Conservation (phyloP, 78 protist species). For the Dictyostelium citrinum region DNA sequence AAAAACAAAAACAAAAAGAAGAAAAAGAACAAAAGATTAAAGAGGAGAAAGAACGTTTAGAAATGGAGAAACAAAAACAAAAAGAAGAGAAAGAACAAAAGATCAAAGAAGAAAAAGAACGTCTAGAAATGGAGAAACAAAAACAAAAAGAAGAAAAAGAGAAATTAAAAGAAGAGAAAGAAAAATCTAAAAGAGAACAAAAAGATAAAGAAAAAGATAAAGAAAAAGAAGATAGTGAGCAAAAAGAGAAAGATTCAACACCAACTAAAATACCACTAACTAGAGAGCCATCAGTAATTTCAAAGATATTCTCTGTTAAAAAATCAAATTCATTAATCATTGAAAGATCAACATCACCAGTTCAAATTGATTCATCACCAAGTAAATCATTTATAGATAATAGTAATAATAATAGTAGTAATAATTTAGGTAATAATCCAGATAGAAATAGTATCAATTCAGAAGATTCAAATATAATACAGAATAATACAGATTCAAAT, state of each 20-base stretch:
- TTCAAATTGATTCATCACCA: background rate
- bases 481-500: background rate
- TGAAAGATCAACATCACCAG: slow-evolving; percentile 23
- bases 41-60: background rate
- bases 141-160: background rate
- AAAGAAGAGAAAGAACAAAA: slow-evolving; percentile 15
- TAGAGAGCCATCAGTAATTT: background rate
- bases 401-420: background rate
- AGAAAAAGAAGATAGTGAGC: background rate
- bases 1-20: slow-evolving; percentile 5
- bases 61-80: background rate
- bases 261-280: background rate
- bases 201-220: background rate
- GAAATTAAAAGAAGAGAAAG: background rate
- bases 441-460: background rate
- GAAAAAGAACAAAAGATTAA: slow-evolving; percentile 5
- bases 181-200: background rate
- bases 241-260: background rate
- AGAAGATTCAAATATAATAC: background rate
- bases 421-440: background rate
- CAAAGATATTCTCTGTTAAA: slow-evolving; percentile 16
- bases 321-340: slow-evolving; percentile 15
- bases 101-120: background rate
- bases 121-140: background rate
- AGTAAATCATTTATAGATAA: background rate